Base-by-base conservation (phyloP, 345 rosid genomes). In the Orychophragmus violaceus region DNA sequence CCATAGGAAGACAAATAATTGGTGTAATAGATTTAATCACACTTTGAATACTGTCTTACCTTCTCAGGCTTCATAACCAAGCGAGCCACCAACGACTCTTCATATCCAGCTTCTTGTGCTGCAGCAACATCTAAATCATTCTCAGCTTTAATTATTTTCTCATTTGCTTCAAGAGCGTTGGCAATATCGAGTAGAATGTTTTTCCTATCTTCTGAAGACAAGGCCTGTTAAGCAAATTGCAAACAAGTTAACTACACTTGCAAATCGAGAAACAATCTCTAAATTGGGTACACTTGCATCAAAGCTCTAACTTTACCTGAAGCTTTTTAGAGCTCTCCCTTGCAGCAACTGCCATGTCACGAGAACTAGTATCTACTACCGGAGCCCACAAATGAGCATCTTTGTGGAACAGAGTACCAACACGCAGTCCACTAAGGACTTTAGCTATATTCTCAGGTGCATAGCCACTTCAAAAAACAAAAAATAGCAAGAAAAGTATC, bases 371-470 rank as follows among this genome's bases (percentile, higher is more conserved):
- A 67, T 84, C 97, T 61, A 78, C 74, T 44, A 63, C 48, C 12
- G 82, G 78, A 48, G 65, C 77, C 93, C 88, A 91, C 58, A 83
- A 35, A 77, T 85, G 87, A 41, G 97, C 90, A 76, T 91, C 87
- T 76, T 80, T 69, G 66, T 94, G 97, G 82, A 94, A 94, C 57
- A 94, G 88, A 41, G 99, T 91, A 69, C 99, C 97, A 9, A 90
- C 70, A 58, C 80, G 70, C 75, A 85, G 84, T 70, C 99, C 99
- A 72, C 77, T 84, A 48, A 94, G 88, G 72, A 91, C 93, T 76
- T 86, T 85, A 52, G 75, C 17, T 58, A 94, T 87, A 73, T 82
- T 90, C 64, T 75, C 88, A 56, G 83, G 79, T 37, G 91, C 84
- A 82, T 5, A 87, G 13, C 99, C 97, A 74, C 99, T 94, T 65